phyloP scores from a whole-genome alignment of 257 asterid genomes.

The Osmanthus fragrans region DNA sequence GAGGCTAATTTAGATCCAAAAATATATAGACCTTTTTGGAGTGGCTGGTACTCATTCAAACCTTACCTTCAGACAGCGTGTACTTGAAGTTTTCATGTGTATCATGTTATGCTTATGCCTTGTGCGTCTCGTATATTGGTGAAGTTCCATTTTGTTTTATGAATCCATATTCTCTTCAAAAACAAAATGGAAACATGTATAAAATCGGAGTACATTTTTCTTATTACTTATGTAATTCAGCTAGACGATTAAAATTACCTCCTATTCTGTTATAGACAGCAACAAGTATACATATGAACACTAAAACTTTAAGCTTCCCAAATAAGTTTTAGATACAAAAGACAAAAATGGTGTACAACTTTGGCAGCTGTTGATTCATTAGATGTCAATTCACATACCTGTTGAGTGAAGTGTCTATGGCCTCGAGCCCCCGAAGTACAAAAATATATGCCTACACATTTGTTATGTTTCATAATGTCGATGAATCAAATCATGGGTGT shows the following conservation, averaged over 20 bases:
- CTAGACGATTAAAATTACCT: neutral
- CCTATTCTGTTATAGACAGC: neutral
- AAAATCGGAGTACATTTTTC: neutral
- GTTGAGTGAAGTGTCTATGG: neutral
- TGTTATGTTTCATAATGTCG: neutral
- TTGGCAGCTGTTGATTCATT: neutral
- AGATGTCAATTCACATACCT: neutral
- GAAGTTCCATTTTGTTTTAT: neutral
- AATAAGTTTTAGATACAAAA: neutral
- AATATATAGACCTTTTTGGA: neutral
- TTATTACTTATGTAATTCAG: neutral
- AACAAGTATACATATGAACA: neutral
- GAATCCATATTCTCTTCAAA: neutral
- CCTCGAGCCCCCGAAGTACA: neutral
- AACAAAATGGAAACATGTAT: neutral
- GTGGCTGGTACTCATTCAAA: neutral
- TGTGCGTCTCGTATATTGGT: neutral
- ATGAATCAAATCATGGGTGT: neutral
- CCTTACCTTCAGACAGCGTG: neutral
- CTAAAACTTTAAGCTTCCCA: neutral
- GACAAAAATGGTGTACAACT: neutral
- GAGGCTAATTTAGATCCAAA: neutral
- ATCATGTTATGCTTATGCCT: neutral
- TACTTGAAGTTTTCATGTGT: neutral
- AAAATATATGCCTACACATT: neutral